A percentile compares a stretch with the other conserved stretches of the same genome.
Conservation (phyloP, 768 basidiomycete species). For the Glaciozyma martinii region DNA sequence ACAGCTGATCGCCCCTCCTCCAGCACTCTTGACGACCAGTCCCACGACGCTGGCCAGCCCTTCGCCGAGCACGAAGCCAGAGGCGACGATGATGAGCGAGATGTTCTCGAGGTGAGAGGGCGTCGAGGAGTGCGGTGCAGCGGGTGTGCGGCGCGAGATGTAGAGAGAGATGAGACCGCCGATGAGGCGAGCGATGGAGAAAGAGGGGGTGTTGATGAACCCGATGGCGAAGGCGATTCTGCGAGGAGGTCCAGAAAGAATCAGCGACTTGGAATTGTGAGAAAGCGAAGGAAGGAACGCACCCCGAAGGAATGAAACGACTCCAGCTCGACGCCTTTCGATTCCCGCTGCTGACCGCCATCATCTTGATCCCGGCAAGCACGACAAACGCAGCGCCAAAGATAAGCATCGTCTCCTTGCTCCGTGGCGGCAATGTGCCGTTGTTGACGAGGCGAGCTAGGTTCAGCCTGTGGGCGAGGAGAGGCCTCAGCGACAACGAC, state of each 20-base stretch:
- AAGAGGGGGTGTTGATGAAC: constrained; percentile 90
- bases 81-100: constrained; percentile 73
- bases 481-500: constrained; percentile 51
- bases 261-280: constrained; percentile 45
- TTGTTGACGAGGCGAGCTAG: constrained; percentile 46
- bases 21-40: constrained; percentile 62
- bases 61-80: constrained; percentile 91
- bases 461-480: constrained; percentile 45
- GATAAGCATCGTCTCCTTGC: constrained; percentile 63
- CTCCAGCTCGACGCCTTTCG: constrained; percentile 27
- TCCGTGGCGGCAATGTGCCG: constrained; percentile 69
- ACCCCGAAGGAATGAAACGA: constrained; percentile 34
- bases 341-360: constrained; percentile 38
- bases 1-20: constrained; percentile 63
- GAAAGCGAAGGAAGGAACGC: constrained; percentile 58
- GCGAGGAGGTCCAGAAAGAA: constrained; percentile 34
- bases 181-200: constrained; percentile 80
- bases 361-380: constrained; percentile 59
- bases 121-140: constrained; percentile 34
- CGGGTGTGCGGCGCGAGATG: constrained; percentile 45
- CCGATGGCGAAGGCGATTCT: constrained; percentile 40
- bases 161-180: constrained; percentile 74
- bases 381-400: constrained; percentile 65
- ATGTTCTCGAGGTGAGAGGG: constrained; percentile 41
- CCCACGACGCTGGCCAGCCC: constrained; percentile 78